Evolutionary conservation across 139 green algal genomes (phyloP), one percentile per base, ranked within the genome.

Genomic region (Tetradesmus lagerheimii): DNA sequence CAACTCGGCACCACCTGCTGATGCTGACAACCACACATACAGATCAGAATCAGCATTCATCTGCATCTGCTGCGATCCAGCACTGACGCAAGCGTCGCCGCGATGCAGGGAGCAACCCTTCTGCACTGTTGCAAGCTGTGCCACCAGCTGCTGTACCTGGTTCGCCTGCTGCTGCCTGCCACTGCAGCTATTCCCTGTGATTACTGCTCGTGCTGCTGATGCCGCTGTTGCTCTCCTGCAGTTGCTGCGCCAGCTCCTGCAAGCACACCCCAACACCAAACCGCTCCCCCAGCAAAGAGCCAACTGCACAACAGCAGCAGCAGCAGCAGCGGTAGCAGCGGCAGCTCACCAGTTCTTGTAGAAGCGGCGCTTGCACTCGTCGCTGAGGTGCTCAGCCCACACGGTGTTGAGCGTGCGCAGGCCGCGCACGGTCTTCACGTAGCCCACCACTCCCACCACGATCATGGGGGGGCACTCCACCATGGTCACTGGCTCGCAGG

Each of bases 361-460:
- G 95, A 97, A 98, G 88, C 94, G 93, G 90, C 98, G 95, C 94
- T 97, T 98, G 53, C 99, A 93, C 92, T 98, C 95, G 39, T 99
- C 97, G 93, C 90, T 95, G 80, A 99, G 95, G 93, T 99, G 98
- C 96, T 99, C 94, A 12, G 98, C 98, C 96, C 97, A 99, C 11
- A 99, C 96, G 62, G 98, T 99, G 93, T 97, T 98, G 38, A 99
- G 94, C 41, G 95, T 95, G 92, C 97, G 97, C 91, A 99, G 95
- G 87, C 98, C 98, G 45, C 94, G 93, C n/a, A 94, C 90, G 45
- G 98, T 99, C 94, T 99, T 97, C 50, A 98, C 95, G 95, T 99
- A 99, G 84, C 98, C 98, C 15, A 99, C 97, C 23, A 99, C 93
- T 81, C 98, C 98, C 71, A 99, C 97, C 50, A 99, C 96, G n/a